A percentile compares a stretch with the other conserved stretches of the same genome.
phyloP scores from a whole-genome alignment of 164 flowering plant genomes.

The Berberis vulgaris region DNA sequence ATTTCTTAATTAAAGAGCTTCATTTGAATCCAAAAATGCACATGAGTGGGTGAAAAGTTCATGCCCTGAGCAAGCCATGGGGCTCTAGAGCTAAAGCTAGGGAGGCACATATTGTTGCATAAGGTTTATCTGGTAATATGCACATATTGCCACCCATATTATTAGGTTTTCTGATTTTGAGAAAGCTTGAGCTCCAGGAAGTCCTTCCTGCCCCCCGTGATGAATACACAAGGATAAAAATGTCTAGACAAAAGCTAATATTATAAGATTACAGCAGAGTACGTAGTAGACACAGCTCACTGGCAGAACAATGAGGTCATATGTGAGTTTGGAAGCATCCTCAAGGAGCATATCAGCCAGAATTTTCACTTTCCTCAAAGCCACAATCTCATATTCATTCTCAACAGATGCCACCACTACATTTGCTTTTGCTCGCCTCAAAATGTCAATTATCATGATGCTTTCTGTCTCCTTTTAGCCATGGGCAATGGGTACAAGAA shows the following conservation, averaged over 20 bases:
- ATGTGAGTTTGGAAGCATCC: slow-evolving; percentile 58
- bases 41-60: not conserved
- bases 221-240: not conserved
- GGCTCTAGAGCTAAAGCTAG: slow-evolving; percentile 87
- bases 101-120: slow-evolving; percentile 95
- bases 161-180: slow-evolving; percentile 61
- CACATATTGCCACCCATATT: not conserved
- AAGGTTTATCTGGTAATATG: slow-evolving; percentile 19
- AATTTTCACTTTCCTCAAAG: slow-evolving; percentile 56
- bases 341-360: slow-evolving; percentile 49
- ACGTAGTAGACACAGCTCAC: slow-evolving; percentile 31
- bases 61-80: slow-evolving; percentile 73
- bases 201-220: slow-evolving; percentile 56
- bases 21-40: not conserved
- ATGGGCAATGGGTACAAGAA: slow-evolving; percentile 10
- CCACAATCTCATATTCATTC: slow-evolving; percentile 16
- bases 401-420: slow-evolving; percentile 81
- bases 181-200: slow-evolving; percentile 83
- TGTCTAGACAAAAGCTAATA: not conserved
- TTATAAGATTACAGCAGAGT: not conserved
- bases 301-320: slow-evolving; percentile 80
- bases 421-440: slow-evolving; percentile 71
- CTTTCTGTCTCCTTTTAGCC: slow-evolving; percentile 83
- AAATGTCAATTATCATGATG: slow-evolving; percentile 50
- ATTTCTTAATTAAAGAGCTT: not conserved